Percentiles rank a stretch among this genome's conserved stretches.
These are phyloP conservation scores for Pseudogymnoascus sp. DNA, from an alignment of 2,329 filamentous ascomycete genomes.

Conservation along the genomic window DNA sequence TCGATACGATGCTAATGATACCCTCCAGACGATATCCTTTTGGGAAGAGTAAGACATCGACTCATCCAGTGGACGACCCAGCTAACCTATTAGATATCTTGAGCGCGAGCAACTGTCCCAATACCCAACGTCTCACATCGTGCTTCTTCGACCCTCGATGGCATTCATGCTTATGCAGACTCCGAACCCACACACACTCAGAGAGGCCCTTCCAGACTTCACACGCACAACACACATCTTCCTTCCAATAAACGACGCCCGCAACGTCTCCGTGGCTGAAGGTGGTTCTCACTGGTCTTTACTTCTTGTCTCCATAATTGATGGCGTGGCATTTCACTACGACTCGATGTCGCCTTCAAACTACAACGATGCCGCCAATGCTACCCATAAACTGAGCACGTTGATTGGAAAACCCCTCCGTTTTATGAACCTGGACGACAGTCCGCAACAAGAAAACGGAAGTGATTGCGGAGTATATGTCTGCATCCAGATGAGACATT, in stretches of 20 bases:
- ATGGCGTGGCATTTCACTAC: conserved; percentile 93
- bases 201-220: conserved; percentile 73
- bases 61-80: conserved; percentile 13
- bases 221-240: conserved; percentile 80
- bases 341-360: conserved; percentile 77
- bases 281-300: conserved; percentile 93
- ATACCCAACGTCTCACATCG: conserved; percentile 76
- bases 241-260: conserved; percentile 86
- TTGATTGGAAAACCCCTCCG: conserved; percentile 59
- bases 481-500: conserved; percentile 86
- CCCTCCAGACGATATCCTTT: conserved; percentile 77
- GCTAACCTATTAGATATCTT: conserved; percentile 50
- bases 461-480: conserved; percentile 95
- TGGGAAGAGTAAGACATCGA: conserved; percentile 80
- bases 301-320: conserved; percentile 77
- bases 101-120: conserved; percentile 77
- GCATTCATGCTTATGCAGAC: conserved; percentile 82
- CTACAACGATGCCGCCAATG: conserved; percentile 59
- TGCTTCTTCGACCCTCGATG: conserved; percentile 87
- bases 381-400: conserved; percentile 58
- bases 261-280: conserved; percentile 67
- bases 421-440: conserved; percentile 76
- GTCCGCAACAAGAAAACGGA: conserved; percentile 83
- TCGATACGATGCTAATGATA: not conserved
- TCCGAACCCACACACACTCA: conserved; percentile 44